A percentile compares a stretch with the other conserved stretches of the same genome.
Evolutionary conservation across 2,329 filamentous ascomycete species (phyloP).

Genomic region (Talaromyces amestolkiae): DNA sequence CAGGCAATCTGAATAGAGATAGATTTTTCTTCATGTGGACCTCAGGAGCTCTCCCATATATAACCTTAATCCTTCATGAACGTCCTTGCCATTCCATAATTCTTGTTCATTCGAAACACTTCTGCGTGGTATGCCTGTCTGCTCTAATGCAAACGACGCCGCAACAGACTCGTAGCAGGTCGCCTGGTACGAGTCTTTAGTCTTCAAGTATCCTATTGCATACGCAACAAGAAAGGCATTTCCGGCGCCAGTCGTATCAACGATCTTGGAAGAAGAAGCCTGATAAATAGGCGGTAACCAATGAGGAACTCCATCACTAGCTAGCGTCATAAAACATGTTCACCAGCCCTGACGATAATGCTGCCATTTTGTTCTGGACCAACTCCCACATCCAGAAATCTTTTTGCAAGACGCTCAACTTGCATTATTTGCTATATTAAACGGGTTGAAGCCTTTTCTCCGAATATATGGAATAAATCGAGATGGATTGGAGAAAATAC

Average conservation of each 20-base stretch:
- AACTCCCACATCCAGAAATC: not conserved
- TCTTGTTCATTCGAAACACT: not conserved
- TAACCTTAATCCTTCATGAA: not conserved
- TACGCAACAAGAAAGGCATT: conserved; percentile 39
- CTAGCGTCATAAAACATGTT: not conserved
- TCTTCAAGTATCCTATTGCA: conserved; percentile 27
- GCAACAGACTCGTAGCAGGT: conserved; percentile 34
- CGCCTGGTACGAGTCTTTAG: conserved; percentile 25
- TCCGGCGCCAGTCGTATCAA: conserved; percentile 39
- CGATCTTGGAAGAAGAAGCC: conserved; percentile 21
- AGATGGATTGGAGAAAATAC: not conserved
- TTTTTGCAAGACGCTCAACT: not conserved
- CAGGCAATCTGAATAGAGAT: conserved; percentile 1
- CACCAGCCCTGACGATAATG: not conserved
- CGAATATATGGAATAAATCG: not conserved
- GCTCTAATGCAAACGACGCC: conserved; percentile 30
- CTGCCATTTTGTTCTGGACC: not conserved
- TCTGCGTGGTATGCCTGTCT: conserved; percentile 12
- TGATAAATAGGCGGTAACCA: not conserved
- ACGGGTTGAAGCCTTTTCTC: not conserved
- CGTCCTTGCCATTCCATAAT: not conserved
- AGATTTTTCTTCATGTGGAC: not conserved
- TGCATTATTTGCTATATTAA: not conserved
- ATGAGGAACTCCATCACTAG: not conserved
- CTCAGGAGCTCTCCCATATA: not conserved